Percentiles rank a stretch among this genome's conserved stretches.
Evolutionary conservation across 768 basidiomycete species (phyloP).

Genomic region (Pholiota microspora): DNA sequence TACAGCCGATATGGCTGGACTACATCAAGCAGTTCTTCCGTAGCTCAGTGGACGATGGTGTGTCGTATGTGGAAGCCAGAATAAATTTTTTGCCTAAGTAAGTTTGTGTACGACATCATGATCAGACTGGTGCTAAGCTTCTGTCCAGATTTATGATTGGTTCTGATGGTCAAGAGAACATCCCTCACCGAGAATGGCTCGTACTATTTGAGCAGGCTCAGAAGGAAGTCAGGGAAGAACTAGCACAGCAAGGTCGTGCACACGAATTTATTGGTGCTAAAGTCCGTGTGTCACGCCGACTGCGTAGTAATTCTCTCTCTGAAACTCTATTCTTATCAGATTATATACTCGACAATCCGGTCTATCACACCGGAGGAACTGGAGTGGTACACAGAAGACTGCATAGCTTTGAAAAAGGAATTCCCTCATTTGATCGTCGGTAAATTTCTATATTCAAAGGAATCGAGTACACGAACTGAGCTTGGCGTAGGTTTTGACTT

Average conservation of each 20-base stretch:
- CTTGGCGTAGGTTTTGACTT: conserved; percentile 65
- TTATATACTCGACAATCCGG: conserved; percentile 70
- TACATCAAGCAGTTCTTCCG: conserved; percentile 65
- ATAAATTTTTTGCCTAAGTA: conserved; percentile 64
- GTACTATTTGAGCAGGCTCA: conserved; percentile 49
- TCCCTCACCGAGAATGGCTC: conserved; percentile 63
- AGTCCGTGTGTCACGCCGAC: conserved; percentile 31
- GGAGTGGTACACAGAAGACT: conserved; percentile 70
- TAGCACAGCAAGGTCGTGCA: conserved; percentile 49
- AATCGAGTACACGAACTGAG: background rate
- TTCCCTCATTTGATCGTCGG: conserved; percentile 75
- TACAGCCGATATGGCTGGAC: conserved; percentile 54
- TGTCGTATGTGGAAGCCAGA: conserved; percentile 68
- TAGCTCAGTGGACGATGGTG: conserved; percentile 65
- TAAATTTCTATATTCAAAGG: conserved; percentile 21
- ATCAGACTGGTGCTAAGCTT: background rate
- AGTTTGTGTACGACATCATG: conserved; percentile 13
- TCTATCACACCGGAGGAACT: conserved; percentile 54
- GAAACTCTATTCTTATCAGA: conserved; percentile 31
- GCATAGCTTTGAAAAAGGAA: conserved; percentile 67
- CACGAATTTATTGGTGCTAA: conserved; percentile 67
- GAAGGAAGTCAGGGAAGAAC: conserved; percentile 49
- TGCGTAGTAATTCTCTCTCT: background rate
- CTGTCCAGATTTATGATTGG: conserved; percentile 50
- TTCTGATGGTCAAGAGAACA: conserved; percentile 51